Percentiles rank a stretch among this genome's conserved stretches.
Conservation (phyloP, 2,329 filamentous ascomycete genomes). For the Penicillium sp. region DNA sequence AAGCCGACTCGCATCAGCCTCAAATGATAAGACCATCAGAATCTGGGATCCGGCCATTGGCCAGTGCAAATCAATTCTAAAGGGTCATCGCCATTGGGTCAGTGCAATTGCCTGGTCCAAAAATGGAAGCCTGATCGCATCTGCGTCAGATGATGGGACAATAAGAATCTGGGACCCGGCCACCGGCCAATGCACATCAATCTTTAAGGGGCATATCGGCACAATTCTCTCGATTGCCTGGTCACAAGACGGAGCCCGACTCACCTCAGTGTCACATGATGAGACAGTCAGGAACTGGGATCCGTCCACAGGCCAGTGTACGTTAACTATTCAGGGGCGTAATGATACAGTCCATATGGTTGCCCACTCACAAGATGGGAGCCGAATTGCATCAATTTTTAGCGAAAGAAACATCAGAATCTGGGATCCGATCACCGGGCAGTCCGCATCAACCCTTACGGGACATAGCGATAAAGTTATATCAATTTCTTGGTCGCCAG, state of each 20-base stretch:
- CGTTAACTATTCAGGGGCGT: background rate
- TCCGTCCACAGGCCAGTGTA: background rate
- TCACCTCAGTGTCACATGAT: background rate
- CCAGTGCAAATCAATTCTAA: background rate
- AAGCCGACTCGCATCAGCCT: background rate
- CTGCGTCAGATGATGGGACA: background rate
- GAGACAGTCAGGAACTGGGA: background rate
- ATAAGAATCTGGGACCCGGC: background rate
- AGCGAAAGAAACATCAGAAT: background rate
- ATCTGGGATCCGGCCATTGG: too few relatives aligned
- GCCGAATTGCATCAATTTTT: background rate
- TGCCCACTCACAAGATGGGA: background rate
- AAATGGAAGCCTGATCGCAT: background rate
- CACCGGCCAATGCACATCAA: background rate
- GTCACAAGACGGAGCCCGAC: background rate
- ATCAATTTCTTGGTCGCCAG: too few relatives aligned
- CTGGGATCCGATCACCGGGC: too few relatives aligned
- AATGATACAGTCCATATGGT: background rate
- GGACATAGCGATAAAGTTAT: too few relatives aligned
- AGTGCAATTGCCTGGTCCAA: background rate
- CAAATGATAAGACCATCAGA: too few relatives aligned
- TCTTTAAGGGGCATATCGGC: background rate
- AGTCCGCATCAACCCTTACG: background rate
- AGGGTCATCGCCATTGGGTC: background rate
- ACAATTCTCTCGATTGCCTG: background rate